These are phyloP conservation scores for Fusarium circinatum DNA, from an alignment of 2,329 filamentous ascomycete genomes.

Conservation along the genomic window DNA sequence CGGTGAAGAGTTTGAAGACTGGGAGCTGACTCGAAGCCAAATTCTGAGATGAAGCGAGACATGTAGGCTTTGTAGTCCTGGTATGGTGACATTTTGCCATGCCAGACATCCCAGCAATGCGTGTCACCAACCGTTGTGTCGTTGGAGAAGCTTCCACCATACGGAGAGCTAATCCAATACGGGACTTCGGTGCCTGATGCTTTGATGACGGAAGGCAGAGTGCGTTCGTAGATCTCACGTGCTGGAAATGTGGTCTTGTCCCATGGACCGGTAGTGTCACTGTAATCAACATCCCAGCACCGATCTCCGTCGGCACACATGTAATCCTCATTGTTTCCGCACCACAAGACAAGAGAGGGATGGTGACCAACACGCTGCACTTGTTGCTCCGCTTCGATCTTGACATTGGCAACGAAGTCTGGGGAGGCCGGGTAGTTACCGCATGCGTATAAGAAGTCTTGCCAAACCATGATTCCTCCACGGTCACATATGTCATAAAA, in stretches of 20 bases:
- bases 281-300: conserved; percentile 7
- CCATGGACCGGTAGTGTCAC: conserved; percentile 1
- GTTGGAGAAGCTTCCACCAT: background rate
- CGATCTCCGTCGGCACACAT: conserved; percentile 8
- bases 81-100: background rate
- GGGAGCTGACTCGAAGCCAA: conserved; percentile 3
- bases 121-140: background rate
- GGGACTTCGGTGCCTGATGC: background rate
- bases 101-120: conserved; percentile 13
- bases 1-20: accelerated
- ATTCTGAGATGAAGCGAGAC: background rate
- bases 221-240: background rate
- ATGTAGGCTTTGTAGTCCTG: conserved; percentile 7
- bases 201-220: background rate
- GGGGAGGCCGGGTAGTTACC: background rate
- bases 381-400: background rate
- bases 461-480: conserved; percentile 7
- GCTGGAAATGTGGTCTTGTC: conserved; percentile 11
- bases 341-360: background rate
- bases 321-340: conserved; percentile 10
- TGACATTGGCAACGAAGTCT: background rate
- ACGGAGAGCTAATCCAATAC: conserved; percentile 1
- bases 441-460: conserved; percentile 9
- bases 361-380: conserved; percentile 1
- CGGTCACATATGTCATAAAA: background rate